Base-by-base conservation (phyloP, 1,284 basidiomycete species). In the Sporisorium reilianum region DNA sequence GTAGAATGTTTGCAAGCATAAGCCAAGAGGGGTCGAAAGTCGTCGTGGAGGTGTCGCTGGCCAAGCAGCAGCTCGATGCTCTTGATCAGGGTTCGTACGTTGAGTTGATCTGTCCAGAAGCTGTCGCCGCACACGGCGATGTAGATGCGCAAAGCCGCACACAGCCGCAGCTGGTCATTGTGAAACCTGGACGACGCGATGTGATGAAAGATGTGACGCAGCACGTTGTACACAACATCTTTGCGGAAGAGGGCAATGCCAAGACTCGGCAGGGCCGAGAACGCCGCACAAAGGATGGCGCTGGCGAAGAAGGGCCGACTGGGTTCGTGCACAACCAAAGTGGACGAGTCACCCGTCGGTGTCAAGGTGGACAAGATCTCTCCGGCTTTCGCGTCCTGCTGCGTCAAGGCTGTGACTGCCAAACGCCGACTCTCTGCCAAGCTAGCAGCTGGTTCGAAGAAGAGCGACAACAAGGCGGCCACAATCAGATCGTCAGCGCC, bases 161-260 rank as follows among this genome's bases (percentile, higher is more conserved):
- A 83, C 30, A 92, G 86, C 7, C 95, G 90, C 46, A 91, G 85
- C 83, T 97, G 93, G 80, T 97, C 93, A 80, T 93, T 93, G 70
- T 96, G 88, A 44, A 97, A 88, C n/a, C 90, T 90, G 0, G 90
- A 89, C 2, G 86, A 85, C 64, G 92, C 88, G 28, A 95, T 86
- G 41, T 88, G 87, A 8, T 90, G 87, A 72, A 96, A 90, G 10
- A 96, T 86, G 56, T 90, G 89, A 59, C 92, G 90, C 25, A 80
- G 41, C 5, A 75, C 67, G 42, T 78, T 67, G 57, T 77, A 81
- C 23, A 54, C 48, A 14, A 62, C 52, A 12, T 66, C 59, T 8
- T 55, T 53, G 12, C 56, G 40, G 45, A 64, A 67, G 0, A 64
- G 52, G 12, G 46, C 48, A 28, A 71, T 38, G 1, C 68, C 64